phyloP scores from a whole-genome alignment of 2,329 filamentous ascomycete species.

The Fusarium cyanostomum region DNA sequence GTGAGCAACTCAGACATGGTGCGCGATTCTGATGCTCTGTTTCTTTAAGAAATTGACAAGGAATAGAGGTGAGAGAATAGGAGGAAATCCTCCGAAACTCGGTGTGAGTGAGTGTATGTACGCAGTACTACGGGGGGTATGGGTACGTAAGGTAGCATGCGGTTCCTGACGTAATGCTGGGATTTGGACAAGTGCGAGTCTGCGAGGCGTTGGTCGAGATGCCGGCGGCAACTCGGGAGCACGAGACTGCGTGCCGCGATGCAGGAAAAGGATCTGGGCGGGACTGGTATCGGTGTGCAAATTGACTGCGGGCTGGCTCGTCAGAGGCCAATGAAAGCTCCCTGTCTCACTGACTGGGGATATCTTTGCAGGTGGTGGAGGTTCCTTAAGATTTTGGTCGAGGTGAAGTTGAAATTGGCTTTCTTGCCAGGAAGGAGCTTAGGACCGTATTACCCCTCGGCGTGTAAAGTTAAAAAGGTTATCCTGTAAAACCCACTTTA shows the following conservation, averaged over 20 bases:
- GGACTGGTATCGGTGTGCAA: not conserved
- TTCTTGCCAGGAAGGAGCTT: slow-evolving; percentile 13
- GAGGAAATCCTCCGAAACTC: not conserved
- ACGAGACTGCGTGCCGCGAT: slow-evolving; percentile 1
- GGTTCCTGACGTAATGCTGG: slow-evolving; percentile 7
- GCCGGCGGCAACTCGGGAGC: slow-evolving; percentile 24
- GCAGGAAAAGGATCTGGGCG: slow-evolving; percentile 2
- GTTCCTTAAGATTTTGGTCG: not conserved
- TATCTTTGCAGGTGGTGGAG: too few relatives aligned
- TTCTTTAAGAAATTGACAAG: not conserved
- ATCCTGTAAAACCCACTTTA: too few relatives aligned
- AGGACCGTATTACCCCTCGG: too few relatives aligned
- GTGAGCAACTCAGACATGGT: slow-evolving; percentile 49
- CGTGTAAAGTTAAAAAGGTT: too few relatives aligned
- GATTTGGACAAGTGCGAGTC: not conserved
- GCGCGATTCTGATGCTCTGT: not conserved
- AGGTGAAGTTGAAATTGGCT: slow-evolving; percentile 33
- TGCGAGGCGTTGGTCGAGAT: slow-evolving; percentile 14
- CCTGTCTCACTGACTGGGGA: not conserved
- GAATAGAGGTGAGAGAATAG: not conserved
- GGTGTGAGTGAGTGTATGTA: too few relatives aligned
- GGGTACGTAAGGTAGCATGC: too few relatives aligned
- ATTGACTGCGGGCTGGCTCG: not conserved
- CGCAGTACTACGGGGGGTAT: too few relatives aligned
- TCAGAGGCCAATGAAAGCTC: too few relatives aligned